Evolutionary conservation across 164 flowering plant species (phyloP), one percentile per base, ranked within the genome.

Genomic region (Macadamia tetraphylla): DNA sequence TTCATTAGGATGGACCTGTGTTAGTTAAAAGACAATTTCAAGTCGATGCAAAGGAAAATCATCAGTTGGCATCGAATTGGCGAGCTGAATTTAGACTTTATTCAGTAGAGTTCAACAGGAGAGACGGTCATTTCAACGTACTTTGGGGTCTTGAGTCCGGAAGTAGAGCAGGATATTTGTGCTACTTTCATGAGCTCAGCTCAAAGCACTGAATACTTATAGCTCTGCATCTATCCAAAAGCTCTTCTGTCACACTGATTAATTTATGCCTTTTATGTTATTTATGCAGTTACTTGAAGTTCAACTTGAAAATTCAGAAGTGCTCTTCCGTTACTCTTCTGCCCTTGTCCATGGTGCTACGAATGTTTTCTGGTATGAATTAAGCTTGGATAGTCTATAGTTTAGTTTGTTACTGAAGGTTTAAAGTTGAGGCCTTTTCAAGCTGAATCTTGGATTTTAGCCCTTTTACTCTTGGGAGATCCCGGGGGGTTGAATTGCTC

Each of bases 271-370:
- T 35, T 12, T 32, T 46, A 65, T 51, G 67, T 51, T 62, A 23
- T 72, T 48, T 69, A 68, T 81, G 84, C 88, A 95, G 99, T 74
- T 95, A 31, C 90, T 95, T 83, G 98, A 95, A 81, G 90, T 85
- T 78, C 85, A 88, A 75, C 77, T 85, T 70, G 91, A 89, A 56
- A 85, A 79, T 78, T 60, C 90, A 60, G 99, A 89, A 53, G 86
- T 83, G 31, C 89, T 80, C 58, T 85, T 90, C n/a, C 94, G 98
- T n/a, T 90, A 87, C 72, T 90, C 99, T 44, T 92, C 91, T 62
- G 99, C 99, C 43, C 94, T 95, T 76, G 96, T 90, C 71, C 89
- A 95, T 83, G 99, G 99, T 73, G 92, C 97, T 71, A 80, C 91
- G 73, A 89, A 89, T 81, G 88, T 90, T 66, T 95, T 95, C 90